Base-by-base conservation (phyloP, 768 basidiomycete genomes). In the Xanthoconium purpureum region DNA sequence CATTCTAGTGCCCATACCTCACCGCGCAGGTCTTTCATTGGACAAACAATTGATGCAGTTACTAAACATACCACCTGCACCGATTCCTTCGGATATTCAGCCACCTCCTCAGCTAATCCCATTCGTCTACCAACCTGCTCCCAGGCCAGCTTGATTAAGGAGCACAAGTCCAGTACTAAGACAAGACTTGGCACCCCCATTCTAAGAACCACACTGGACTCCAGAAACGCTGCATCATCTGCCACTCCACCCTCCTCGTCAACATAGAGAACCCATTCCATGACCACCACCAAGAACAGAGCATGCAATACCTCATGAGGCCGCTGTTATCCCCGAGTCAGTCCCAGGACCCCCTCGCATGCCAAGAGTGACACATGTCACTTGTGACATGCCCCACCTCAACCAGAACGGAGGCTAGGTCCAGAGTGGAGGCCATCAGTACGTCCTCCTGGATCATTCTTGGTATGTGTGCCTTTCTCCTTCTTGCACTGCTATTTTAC, bases 11-110 rank as follows among this genome's bases (percentile, higher is more conserved):
- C 77, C 83, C 6, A 66, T 77, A 6, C 77, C 77, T 8, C 61
- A 67, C 13, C 70, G 64, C n/a, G 56, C 76, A 30, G 81, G 80
- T 9, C 80, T 75, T 5, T 81, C 85, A 0, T 72, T 89, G 37
- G 80, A 81, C 10, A 79, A 86, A 48, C 80, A 83, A 51, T 68
- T 89, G 6, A 80, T 84, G 55, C 83, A 85, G 9, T 77, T 89
- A 33, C 62, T 89, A 28, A 77, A 79, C n/a, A 65, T 81, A 12
- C 75, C 74, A 10, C 72, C 76, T 17, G 70, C 73, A 20, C 68
- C 75, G 1, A 69, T 75, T 6, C 74, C 74, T 15, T 70, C 72
- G 7, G 71, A 72, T 14, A 74, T 80, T 15, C 74, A 79, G 46
- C 72, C 69, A 2, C 80, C 86, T 13, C 86, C 87, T 0, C 69